Conservation (phyloP, 2,329 filamentous ascomycete genomes). For the Pseudocercospora pini-densiflorae region DNA sequence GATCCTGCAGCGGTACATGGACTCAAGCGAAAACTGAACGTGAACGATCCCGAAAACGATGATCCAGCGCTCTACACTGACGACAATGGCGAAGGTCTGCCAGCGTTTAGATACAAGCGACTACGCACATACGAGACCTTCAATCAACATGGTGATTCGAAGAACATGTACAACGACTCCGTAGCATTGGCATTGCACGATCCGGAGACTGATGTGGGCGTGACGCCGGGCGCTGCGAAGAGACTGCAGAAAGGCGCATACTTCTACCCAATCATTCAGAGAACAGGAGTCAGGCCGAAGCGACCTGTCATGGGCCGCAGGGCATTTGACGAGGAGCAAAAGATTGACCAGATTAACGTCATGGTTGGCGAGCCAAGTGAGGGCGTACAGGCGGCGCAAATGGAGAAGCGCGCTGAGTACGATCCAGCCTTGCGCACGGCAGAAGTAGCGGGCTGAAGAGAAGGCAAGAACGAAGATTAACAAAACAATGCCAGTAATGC, state of each 20-base stretch:
- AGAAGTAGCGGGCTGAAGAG: slow-evolving; percentile 21
- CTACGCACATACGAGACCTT: slow-evolving; percentile 65
- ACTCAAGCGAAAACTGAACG: slow-evolving; percentile 61
- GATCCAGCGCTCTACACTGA: slow-evolving; percentile 57
- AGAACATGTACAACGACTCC: slow-evolving; percentile 59
- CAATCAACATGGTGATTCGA: slow-evolving; percentile 55
- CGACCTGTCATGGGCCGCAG: slow-evolving; percentile 53
- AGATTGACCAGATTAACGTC: slow-evolving; percentile 35
- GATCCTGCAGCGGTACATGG: slow-evolving; percentile 52
- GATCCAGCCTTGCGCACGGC: slow-evolving; percentile 24
- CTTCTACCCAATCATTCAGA: slow-evolving; percentile 64
- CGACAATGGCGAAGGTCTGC: slow-evolving; percentile 39
- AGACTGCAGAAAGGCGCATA: slow-evolving; percentile 60
- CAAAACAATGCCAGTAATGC: neutral
- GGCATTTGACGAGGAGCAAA: slow-evolving; percentile 35
- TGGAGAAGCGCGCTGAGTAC: slow-evolving; percentile 21
- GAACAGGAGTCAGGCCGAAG: slow-evolving; percentile 56
- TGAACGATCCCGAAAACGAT: slow-evolving; percentile 58
- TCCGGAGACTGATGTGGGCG: slow-evolving; percentile 42
- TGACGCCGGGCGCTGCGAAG: slow-evolving; percentile 42
- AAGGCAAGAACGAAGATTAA: neutral
- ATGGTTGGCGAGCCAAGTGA: slow-evolving; percentile 27
- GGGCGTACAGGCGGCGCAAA: slow-evolving; percentile 16
- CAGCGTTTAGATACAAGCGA: slow-evolving; percentile 60
- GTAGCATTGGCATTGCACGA: slow-evolving; percentile 64